Conservation (phyloP, 1,284 basidiomycete genomes). For the Limonomyces culmigenus region DNA sequence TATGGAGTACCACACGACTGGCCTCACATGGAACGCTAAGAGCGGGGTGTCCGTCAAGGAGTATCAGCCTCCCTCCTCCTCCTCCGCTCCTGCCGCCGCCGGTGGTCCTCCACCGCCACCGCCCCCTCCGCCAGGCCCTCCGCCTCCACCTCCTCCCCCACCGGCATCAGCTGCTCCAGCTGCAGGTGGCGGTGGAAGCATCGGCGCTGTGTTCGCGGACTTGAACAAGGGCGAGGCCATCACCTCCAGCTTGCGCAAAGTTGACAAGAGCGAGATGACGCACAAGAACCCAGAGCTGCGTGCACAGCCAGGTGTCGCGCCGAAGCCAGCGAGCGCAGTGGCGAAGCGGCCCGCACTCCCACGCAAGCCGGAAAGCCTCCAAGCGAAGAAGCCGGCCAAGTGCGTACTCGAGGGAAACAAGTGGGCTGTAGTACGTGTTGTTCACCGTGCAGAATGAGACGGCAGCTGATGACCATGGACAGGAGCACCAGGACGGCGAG, state of each 20-base stretch:
- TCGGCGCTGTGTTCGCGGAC: constrained; percentile 82
- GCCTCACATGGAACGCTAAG: constrained; percentile 80
- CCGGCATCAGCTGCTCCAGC: constrained; percentile 22
- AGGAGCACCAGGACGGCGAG: constrained; percentile 94
- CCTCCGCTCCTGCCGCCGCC: constrained; percentile 15
- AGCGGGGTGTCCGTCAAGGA: constrained; percentile 55
- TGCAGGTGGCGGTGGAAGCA: constrained; percentile 33
- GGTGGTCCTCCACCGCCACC: constrained; percentile 21
- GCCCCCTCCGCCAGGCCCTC: constrained; percentile 38
- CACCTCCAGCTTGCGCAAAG: constrained; percentile 84
- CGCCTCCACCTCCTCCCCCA: constrained; percentile 32
- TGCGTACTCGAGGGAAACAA: constrained; percentile 85
- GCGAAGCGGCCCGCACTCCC: constrained; percentile 18
- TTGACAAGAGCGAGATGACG: constrained; percentile 93
- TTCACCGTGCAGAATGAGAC: not conserved
- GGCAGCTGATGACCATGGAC: constrained; percentile 2
- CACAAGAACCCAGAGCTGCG: constrained; percentile 94
- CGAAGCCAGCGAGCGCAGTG: constrained; percentile 14
- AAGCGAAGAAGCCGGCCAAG: constrained; percentile 87
- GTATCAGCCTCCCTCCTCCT: constrained; percentile 24
- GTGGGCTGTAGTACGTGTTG: constrained; percentile 70
- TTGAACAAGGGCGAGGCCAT: constrained; percentile 85
- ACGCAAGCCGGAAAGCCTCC: constrained; percentile 52
- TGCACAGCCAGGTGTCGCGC: constrained; percentile 44
- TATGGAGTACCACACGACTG: constrained; percentile 77